Base-by-base conservation (phyloP, 257 asterid species). In the Fraxinus excelsior region DNA sequence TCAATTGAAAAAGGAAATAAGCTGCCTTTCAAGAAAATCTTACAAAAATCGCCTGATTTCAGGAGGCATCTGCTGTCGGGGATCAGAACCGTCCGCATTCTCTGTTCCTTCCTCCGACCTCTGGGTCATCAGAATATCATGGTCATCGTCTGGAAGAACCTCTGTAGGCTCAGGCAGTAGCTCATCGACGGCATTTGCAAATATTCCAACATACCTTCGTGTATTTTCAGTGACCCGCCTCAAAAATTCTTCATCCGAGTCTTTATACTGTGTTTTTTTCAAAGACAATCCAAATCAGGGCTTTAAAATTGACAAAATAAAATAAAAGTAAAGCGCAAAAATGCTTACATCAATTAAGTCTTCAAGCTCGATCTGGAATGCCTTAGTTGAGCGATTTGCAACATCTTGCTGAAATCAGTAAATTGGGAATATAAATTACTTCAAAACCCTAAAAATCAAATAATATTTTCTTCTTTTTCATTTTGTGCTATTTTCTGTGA, bases 101-200 rank as follows among this genome's bases (percentile, higher is more conserved):
- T 93, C 98, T 26, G 88, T 87, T 82, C 85, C 85, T 68, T 93
- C 96, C 68, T 87, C 92, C 2, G 82, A 81, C 81, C 98, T 91
- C 79, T 96, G 98, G 2, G 95, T 89, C 98, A 91, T 91, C 78
- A 93, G 81, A 74, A 93, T 86, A 76, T 93, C 97, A 74, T 84
- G 87, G 46, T 95, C 99, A 29, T 95, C 99, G 0, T 95, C 98
- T n/a, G 87, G 88, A 73, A 89, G 87, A 64, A 85, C 91, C 87
- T 96, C 99, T 0, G 97, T 93, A 12, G 98, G 92, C 76, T 90
- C 97, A 0, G 99, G 99, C 92, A 93, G 81, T n/a, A 96, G 86
- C 81, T 90, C 97, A 72, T 96, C 99, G 71, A 93, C 88, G 11
- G 98, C 97, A 82, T 84, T 86, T 1, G 99, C 85, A 84, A 93